A percentile compares a stretch with the other conserved stretches of the same genome.
phyloP scores from a whole-genome alignment of 2,329 filamentous ascomycete genomes.

The Diplodia intermedia region DNA sequence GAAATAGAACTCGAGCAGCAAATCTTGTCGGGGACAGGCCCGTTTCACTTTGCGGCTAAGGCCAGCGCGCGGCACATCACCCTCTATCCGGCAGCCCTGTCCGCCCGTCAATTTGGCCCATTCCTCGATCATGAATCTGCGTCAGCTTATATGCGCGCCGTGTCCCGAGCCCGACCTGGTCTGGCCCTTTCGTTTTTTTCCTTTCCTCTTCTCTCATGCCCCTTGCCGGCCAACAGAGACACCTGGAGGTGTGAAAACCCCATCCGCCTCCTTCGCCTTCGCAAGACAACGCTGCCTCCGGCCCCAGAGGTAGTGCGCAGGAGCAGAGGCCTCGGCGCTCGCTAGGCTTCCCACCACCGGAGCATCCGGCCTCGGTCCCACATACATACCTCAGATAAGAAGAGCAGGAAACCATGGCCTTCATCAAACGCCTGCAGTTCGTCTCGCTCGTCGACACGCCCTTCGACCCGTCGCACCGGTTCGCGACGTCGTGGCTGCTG shows the following conservation, averaged over 20 bases:
- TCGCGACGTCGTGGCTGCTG: conserved; percentile 83
- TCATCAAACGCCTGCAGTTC: not conserved
- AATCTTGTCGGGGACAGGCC: not conserved
- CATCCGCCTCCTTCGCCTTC: too few relatives aligned
- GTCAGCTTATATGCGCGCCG: conserved; percentile 27
- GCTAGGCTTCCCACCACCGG: not conserved
- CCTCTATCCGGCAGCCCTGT: conserved; percentile 26
- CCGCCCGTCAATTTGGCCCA: conserved; percentile 21
- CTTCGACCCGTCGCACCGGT: conserved; percentile 64
- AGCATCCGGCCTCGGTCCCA: not conserved
- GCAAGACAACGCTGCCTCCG: too few relatives aligned
- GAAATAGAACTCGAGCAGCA: not conserved
- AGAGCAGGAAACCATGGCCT: not conserved
- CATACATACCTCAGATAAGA: not conserved
- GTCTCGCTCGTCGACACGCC: conserved; percentile 31
- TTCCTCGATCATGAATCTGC: conserved; percentile 14
- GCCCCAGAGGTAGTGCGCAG: not conserved
- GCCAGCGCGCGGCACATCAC: conserved; percentile 19
- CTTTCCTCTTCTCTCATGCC: not conserved
- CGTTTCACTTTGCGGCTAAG: conserved; percentile 23
- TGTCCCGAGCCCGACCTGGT: not conserved
- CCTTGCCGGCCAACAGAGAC: not conserved
- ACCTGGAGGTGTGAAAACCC: too few relatives aligned
- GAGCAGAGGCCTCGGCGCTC: not conserved
- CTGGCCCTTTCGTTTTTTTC: not conserved